Conservation (phyloP, 2,329 filamentous ascomycete genomes). For the Claviceps digitariae region DNA sequence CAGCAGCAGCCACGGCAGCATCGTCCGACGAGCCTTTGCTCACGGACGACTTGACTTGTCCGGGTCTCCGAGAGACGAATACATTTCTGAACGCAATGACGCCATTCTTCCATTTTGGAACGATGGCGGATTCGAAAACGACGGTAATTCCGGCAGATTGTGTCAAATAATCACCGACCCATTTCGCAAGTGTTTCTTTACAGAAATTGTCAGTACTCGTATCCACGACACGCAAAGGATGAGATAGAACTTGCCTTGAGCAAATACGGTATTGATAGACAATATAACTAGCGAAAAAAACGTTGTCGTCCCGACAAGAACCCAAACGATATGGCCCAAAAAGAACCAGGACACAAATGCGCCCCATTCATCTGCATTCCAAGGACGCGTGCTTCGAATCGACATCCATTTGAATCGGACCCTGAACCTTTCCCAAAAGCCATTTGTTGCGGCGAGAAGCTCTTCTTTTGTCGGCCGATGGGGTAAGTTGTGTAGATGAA, state of each 20-base stretch:
- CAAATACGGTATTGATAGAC: constrained; percentile 89
- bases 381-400: constrained; percentile 83
- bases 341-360: constrained; percentile 92
- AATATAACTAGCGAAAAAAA: constrained; percentile 90
- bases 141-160: constrained; percentile 86
- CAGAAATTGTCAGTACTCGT: constrained; percentile 8
- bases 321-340: constrained; percentile 85
- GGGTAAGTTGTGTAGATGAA: constrained; percentile 53
- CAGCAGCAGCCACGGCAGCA: constrained; percentile 72
- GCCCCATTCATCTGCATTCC: constrained; percentile 92
- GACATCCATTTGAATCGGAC: constrained; percentile 97
- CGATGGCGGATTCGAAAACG: constrained; percentile 94
- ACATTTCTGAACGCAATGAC: constrained; percentile 96
- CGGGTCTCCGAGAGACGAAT: constrained; percentile 82
- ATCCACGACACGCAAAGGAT: background rate
- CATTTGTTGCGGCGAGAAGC: constrained; percentile 76
- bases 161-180: constrained; percentile 91
- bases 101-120: constrained; percentile 87
- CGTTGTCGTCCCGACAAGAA: constrained; percentile 91
- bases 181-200: constrained; percentile 76
- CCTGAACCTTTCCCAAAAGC: constrained; percentile 80
- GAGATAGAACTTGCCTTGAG: constrained; percentile 52
- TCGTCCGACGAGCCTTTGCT: constrained; percentile 86
- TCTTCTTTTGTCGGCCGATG: constrained; percentile 91
- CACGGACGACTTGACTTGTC: constrained; percentile 67